These are phyloP conservation scores for Astragalus membranaceus DNA, from an alignment of 306 rosid genomes.

Conservation along the genomic window DNA sequence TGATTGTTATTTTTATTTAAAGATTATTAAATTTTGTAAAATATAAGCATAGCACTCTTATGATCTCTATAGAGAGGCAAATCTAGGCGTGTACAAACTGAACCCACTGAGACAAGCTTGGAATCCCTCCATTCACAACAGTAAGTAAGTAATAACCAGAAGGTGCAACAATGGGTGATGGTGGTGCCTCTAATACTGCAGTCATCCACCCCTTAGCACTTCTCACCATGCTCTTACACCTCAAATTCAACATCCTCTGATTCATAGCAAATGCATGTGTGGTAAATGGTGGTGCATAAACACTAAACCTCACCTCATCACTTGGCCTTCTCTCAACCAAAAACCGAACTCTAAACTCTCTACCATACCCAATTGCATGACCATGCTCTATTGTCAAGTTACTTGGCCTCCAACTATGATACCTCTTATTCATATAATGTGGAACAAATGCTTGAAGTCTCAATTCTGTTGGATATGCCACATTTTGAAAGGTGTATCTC, in stretches of 20 bases:
- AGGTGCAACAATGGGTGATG: slow-evolving; percentile 57
- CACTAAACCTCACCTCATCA: slow-evolving; percentile 33
- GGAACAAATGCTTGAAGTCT: slow-evolving; percentile 80
- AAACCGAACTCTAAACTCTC: slow-evolving; percentile 47
- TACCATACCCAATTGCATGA: slow-evolving; percentile 36
- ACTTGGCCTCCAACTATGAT: slow-evolving; percentile 38
- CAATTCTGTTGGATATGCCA: slow-evolving; percentile 65
- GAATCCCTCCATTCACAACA: slow-evolving; percentile 57
- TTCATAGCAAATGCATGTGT: slow-evolving; percentile 73
- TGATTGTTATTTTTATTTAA: too few species aligned
- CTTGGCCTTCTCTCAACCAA: slow-evolving; percentile 20
- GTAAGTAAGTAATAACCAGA: slow-evolving; percentile 66
- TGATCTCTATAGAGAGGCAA: neutral
- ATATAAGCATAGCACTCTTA: neutral
- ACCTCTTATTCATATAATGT: slow-evolving; percentile 36
- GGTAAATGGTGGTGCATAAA: slow-evolving; percentile 66
- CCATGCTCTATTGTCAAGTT: slow-evolving; percentile 38
- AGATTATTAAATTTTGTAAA: neutral
- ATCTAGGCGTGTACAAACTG: slow-evolving; percentile 29
- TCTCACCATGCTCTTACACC: slow-evolving; percentile 27
- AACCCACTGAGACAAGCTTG: slow-evolving; percentile 64
- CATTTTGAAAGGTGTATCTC: slow-evolving; percentile 38
- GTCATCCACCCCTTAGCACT: slow-evolving; percentile 23
- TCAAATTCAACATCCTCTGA: slow-evolving; percentile 65
- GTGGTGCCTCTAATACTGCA: slow-evolving; percentile 60